phyloP scores from a whole-genome alignment of 129 eudicot genomes.

The Oenanthe sinensis region DNA sequence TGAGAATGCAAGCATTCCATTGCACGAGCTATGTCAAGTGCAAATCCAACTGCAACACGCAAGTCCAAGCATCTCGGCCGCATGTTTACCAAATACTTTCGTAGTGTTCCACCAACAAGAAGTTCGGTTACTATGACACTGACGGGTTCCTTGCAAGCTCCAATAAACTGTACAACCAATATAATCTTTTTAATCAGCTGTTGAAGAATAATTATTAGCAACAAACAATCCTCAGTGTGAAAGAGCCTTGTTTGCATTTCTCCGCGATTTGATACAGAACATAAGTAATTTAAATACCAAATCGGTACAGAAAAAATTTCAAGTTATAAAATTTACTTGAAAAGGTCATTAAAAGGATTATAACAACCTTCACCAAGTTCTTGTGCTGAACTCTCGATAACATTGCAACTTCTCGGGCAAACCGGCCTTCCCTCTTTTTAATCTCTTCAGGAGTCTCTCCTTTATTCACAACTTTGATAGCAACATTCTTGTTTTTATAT shows the following conservation, averaged over 20 bases:
- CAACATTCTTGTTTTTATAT: constrained; percentile 83
- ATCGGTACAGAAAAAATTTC: not conserved
- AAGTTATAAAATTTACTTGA: not conserved
- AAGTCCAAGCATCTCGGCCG: constrained; percentile 68
- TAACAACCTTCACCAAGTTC: constrained; percentile 76
- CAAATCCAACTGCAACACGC: constrained; percentile 71
- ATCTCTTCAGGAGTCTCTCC: constrained; percentile 87
- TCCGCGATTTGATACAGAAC: not conserved
- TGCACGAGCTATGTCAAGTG: constrained; percentile 94
- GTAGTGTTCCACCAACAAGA: constrained; percentile 75
- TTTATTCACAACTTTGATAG: constrained; percentile 65
- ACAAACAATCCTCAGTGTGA: not conserved
- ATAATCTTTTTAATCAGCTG: not conserved
- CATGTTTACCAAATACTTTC: constrained; percentile 71
- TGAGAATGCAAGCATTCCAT: constrained; percentile 94
- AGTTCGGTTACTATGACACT: constrained; percentile 91
- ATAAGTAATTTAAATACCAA: not conserved
- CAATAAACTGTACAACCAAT: constrained; percentile 49
- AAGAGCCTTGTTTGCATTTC: not conserved
- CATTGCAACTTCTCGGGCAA: constrained; percentile 89
- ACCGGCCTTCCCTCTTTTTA: constrained; percentile 62
- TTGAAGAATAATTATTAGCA: not conserved
- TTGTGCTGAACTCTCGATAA: constrained; percentile 84
- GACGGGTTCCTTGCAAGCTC: constrained; percentile 87
- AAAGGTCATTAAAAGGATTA: not conserved